Conservation (phyloP, 2,329 filamentous ascomycete species). For the Magnaporthiopsis rhizophila region DNA sequence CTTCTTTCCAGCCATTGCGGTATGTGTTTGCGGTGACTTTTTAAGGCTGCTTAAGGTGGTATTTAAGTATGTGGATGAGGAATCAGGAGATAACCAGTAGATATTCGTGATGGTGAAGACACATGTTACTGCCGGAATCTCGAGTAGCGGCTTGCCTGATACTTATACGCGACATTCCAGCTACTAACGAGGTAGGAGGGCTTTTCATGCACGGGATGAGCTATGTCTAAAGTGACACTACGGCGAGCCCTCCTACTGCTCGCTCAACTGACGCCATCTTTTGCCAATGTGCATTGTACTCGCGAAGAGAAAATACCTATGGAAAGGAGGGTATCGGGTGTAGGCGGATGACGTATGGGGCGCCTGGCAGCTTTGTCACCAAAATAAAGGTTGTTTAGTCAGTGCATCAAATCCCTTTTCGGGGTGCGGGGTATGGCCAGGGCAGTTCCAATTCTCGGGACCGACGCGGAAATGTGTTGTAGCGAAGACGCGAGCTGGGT, state of each 20-base stretch:
- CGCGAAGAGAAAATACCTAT: too few species aligned
- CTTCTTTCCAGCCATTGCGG: constrained; percentile 9
- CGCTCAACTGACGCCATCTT: background rate
- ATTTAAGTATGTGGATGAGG: background rate
- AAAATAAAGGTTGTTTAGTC: too few species aligned
- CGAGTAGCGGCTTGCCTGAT: background rate
- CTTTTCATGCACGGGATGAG: too few species aligned
- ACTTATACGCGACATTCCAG: background rate
- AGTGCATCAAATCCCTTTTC: background rate
- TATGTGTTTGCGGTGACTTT: background rate
- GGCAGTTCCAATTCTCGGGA: too few species aligned
- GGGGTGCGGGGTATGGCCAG: background rate
- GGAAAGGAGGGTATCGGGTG: too few species aligned
- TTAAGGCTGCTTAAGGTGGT: too few species aligned
- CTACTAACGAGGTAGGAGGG: too few species aligned
- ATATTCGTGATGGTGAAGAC: background rate
- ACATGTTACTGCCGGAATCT: background rate
- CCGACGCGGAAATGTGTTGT: too few species aligned
- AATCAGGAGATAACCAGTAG: background rate
- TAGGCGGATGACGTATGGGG: too few species aligned
- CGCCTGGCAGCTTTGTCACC: too few species aligned
- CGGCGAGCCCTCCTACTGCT: background rate
- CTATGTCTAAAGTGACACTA: too few species aligned
- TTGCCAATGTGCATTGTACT: background rate
- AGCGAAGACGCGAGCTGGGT: too few species aligned